Percentiles rank a stretch among this genome's conserved stretches.
These are phyloP conservation scores for Rostrohypoxylon terebratum DNA, from an alignment of 495 filamentous ascomycete species.

Conservation along the genomic window DNA sequence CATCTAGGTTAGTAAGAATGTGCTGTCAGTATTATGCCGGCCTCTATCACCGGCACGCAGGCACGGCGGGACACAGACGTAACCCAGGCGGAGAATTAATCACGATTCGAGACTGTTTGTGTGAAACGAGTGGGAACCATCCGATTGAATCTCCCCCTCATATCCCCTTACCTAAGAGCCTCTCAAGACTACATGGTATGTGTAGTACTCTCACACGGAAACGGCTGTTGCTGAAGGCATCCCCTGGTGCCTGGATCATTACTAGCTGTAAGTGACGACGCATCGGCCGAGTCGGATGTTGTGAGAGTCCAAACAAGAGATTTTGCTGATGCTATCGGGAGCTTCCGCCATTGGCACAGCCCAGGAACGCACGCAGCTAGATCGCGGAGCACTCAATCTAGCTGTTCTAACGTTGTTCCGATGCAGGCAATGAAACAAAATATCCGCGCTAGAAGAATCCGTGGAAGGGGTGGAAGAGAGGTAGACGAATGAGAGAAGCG, in stretches of 20 bases:
- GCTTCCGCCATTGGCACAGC: conserved; percentile 48
- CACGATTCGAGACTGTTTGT: conserved; percentile 46
- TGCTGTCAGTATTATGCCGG: conserved; percentile 10
- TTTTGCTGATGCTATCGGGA: conserved; percentile 37
- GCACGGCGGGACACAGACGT: conserved; percentile 28
- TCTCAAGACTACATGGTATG: conserved; percentile 27
- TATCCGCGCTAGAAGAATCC: conserved; percentile 41
- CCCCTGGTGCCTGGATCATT: conserved; percentile 32
- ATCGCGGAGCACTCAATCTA: conserved; percentile 26
- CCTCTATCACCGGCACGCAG: conserved; percentile 29
- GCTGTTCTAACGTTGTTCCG: conserved; percentile 31
- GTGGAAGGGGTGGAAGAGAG: conserved; percentile 35
- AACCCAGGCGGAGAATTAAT: conserved; percentile 43
- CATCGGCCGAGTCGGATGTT: conserved; percentile 43
- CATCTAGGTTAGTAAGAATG: conserved; percentile 6
- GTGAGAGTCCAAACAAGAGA: conserved; percentile 40
- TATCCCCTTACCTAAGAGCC: conserved; percentile 30
- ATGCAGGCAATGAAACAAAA: conserved; percentile 43
- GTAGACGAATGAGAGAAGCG: conserved; percentile 28
- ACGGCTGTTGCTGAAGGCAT: conserved; percentile 34
- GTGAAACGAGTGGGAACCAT: conserved; percentile 40
- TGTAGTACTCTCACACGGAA: conserved; percentile 39
- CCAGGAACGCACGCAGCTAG: conserved; percentile 35
- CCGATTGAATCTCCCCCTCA: conserved; percentile 37
- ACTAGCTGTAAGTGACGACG: conserved; percentile 33